A percentile compares a stretch with the other conserved stretches of the same genome.
These are phyloP conservation scores for Sarcodon aspratus DNA, from an alignment of 768 basidiomycete genomes.

Conservation along the genomic window DNA sequence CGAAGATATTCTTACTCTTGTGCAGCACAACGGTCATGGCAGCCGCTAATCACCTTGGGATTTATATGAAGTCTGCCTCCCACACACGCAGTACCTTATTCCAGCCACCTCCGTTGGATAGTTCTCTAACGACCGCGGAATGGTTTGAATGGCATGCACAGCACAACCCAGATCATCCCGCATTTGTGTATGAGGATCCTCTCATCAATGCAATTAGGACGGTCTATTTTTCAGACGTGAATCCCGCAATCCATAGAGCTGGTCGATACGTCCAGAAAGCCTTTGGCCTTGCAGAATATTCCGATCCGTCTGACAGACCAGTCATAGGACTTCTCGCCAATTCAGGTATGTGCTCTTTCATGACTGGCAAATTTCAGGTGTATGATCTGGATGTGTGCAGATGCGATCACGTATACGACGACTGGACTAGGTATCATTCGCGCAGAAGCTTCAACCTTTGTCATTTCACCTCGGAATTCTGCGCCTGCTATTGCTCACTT, in stretches of 20 bases:
- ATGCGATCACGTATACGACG: conserved; percentile 12
- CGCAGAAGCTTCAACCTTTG: conserved; percentile 28
- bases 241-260: conserved; percentile 9
- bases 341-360: conserved; percentile 5
- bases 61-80: too few relatives aligned
- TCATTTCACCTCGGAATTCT: conserved; percentile 29
- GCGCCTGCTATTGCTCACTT: conserved; percentile 23
- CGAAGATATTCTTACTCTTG: too few relatives aligned
- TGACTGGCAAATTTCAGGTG: neutral
- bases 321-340: conserved; percentile 9
- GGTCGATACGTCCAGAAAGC: conserved; percentile 5
- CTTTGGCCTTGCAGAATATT: neutral
- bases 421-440: conserved; percentile 23
- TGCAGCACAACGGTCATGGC: too few relatives aligned
- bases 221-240: conserved; percentile 9
- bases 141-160: conserved; percentile 22
- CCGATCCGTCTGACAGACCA: conserved; percentile 4
- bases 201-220: conserved; percentile 3
- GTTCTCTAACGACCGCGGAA: conserved; percentile 18
- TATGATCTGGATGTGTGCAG: conserved; percentile 1
- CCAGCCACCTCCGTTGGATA: conserved; percentile 19
- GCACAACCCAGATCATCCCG: conserved; percentile 19
- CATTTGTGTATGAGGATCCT: conserved; percentile 14
- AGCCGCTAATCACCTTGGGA: too few relatives aligned
- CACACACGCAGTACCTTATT: conserved; percentile 13